A percentile compares a stretch with the other conserved stretches of the same genome.
Conservation (phyloP, 1,284 basidiomycete species). For the Sanghuangporus weigelae region DNA sequence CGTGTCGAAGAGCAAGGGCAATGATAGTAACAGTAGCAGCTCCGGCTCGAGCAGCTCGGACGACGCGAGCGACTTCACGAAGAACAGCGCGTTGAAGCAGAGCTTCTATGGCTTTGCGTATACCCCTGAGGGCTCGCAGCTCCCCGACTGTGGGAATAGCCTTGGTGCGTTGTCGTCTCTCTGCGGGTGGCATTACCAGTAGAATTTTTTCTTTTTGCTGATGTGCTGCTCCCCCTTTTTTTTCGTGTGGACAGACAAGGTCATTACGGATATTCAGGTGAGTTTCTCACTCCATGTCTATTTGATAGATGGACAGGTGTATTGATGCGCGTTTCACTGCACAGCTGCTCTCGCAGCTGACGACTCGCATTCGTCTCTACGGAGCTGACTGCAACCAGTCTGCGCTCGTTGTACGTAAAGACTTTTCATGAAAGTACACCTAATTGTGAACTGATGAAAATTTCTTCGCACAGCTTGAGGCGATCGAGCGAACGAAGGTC, state of each 20-base stretch:
- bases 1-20: constrained; percentile 41
- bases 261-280: constrained; percentile 19
- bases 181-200: not conserved
- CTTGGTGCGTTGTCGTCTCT: constrained; percentile 32
- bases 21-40: constrained; percentile 27
- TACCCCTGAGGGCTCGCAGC: constrained; percentile 53
- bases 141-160: constrained; percentile 45
- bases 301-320: not conserved
- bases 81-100: constrained; percentile 54
- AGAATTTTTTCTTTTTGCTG: constrained; percentile 2
- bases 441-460: not conserved
- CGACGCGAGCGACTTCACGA: constrained; percentile 62
- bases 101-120: constrained; percentile 74
- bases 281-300: not conserved
- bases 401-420: constrained; percentile 40
- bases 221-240: not conserved
- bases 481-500: constrained; percentile 85
- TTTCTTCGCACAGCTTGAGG: constrained; percentile 48
- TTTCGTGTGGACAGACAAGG: constrained; percentile 3
- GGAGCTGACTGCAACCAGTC: constrained; percentile 56
- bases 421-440: constrained; percentile 19
- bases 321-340: not conserved
- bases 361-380: constrained; percentile 50
- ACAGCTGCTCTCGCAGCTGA: constrained; percentile 55
- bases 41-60: constrained; percentile 25